Percentiles rank a stretch among this genome's conserved stretches.
Evolutionary conservation across 2,329 filamentous ascomycete species (phyloP).

Genomic region (Pseudomassariella vexata): DNA sequence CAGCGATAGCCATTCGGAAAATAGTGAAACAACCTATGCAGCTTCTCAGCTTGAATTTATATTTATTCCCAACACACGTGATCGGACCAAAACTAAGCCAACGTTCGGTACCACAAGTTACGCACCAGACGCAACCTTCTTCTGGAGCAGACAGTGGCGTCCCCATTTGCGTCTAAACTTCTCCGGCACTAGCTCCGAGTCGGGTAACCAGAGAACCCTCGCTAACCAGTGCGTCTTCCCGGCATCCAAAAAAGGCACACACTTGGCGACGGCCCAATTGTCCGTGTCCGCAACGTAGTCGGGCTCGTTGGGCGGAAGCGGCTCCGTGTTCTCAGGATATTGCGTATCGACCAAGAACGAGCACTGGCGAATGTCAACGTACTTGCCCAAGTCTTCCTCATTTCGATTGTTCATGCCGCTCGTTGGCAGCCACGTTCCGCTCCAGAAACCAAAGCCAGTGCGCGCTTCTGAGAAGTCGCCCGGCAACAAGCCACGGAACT

Average conservation of each 20-base stretch:
- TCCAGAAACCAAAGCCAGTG: slow-evolving; percentile 64
- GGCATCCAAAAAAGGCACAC: slow-evolving; percentile 75
- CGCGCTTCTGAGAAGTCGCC: slow-evolving; percentile 80
- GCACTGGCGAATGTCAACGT: slow-evolving; percentile 71
- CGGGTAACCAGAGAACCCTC: slow-evolving; percentile 77
- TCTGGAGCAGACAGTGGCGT: slow-evolving; percentile 74
- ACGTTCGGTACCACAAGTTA: too few species aligned
- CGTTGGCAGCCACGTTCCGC: slow-evolving; percentile 79
- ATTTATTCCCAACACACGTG: too few species aligned
- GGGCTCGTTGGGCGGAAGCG: slow-evolving; percentile 64
- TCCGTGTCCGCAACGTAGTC: slow-evolving; percentile 68
- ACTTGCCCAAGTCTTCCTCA: slow-evolving; percentile 79
- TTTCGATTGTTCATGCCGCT: slow-evolving; percentile 90
- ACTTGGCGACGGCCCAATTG: slow-evolving; percentile 75
- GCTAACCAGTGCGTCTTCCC: slow-evolving; percentile 67
- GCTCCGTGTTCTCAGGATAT: slow-evolving; percentile 52
- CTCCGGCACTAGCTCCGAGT: slow-evolving; percentile 62
- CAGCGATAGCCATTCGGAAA: too few species aligned
- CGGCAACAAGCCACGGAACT: slow-evolving; percentile 82
- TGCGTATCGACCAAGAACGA: slow-evolving; percentile 84
- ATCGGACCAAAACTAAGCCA: too few species aligned
- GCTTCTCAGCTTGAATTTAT: too few species aligned
- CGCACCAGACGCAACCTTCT: too few species aligned
- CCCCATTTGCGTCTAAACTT: slow-evolving; percentile 75
- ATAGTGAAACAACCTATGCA: too few species aligned